Base-by-base conservation (phyloP, 805 yeast species). In the Kazachstania psychrophila region DNA sequence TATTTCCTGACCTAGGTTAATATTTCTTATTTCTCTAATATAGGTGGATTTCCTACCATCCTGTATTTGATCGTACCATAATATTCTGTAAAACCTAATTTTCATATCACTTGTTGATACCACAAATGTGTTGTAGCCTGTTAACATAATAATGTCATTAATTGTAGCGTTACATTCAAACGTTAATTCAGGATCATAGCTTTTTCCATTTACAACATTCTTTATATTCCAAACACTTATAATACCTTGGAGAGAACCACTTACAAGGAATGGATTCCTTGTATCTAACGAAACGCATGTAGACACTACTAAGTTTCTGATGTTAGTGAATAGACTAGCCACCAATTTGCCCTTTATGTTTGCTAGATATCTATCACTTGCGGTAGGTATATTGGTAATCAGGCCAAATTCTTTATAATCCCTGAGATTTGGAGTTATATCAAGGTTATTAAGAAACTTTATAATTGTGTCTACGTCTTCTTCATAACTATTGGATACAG, bases 141-240 rank as follows among this genome's bases (percentile, higher is more conserved):
- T 64, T 42, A 83, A 54, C 44, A 79, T 75, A 14, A 56, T 49
- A 11, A 83, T 57, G 10, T 66, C 61, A 0, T 69, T 65, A 6
- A 85, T 66, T 0, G 75, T 43, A 0, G 75, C 64, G 0, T 70
- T 70, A 32, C 79, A 56, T 28, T 71, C 68, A 1, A 71, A 52
- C 1, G 72, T 61, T 6, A 73, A 44, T 7, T 65, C 56, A 0
- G 85, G 68, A 4, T 69, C 61, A 22, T 72, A 70, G 8, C 71
- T 61, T 3, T 77, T 72, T 28, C 79, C 81, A 37, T 70, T 71
- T 36, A 78, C 85, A 25, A 88, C 60, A 40, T 76, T 73, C 8
- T 62, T 49, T 1, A 78, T 58, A 51, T 85, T 94, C 96, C 96
- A 92, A 0, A 89, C 58, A 44, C 75, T 79, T 27, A 92, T 49